phyloP scores from a whole-genome alignment of 2,329 filamentous ascomycete species.

The Colletotrichum godetiae region DNA sequence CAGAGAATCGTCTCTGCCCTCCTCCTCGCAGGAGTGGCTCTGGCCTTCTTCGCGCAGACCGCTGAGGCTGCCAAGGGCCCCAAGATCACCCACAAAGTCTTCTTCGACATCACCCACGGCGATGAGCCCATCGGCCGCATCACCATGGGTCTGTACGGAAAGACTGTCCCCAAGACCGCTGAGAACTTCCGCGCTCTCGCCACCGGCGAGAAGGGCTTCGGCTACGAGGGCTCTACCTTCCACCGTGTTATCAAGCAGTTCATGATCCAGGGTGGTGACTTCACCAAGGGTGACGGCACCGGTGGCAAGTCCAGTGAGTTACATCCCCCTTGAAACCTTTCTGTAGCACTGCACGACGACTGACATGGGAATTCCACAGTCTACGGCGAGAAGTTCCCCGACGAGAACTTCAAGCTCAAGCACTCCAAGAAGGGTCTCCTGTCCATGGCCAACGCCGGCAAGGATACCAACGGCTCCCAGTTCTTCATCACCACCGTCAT shows the following conservation, averaged over 20 bases:
- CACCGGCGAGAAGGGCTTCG: conserved; percentile 87
- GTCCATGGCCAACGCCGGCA: conserved; percentile 87
- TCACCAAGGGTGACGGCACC: conserved; percentile 84
- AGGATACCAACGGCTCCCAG: conserved; percentile 88
- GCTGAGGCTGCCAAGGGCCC: conserved; percentile 84
- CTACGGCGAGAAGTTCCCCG: conserved; percentile 85
- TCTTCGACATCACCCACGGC: conserved; percentile 84
- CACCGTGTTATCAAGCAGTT: conserved; percentile 92
- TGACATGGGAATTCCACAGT: conserved; percentile 55
- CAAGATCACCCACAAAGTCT: conserved; percentile 96
- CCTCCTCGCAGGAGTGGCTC: conserved; percentile 79
- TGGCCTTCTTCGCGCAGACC: conserved; percentile 81
- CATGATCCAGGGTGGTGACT: conserved; percentile 94
- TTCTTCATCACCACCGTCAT: conserved; percentile 91
- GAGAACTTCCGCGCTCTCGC: conserved; percentile 84
- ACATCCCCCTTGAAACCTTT: neutral
- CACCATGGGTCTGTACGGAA: conserved; percentile 86
- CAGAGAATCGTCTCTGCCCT: conserved; percentile 78
- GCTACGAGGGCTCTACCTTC: conserved; percentile 85
- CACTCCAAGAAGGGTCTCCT: conserved; percentile 87
- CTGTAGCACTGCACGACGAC: neutral
- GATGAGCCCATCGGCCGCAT: conserved; percentile 80
- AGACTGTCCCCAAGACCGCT: conserved; percentile 81
- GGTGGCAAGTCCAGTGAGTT: conserved; percentile 85
- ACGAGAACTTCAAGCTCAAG: conserved; percentile 97